Percentiles rank a stretch among this genome's conserved stretches.
These are phyloP conservation scores for Pyrus betulifolia DNA, from an alignment of 306 rosid genomes.

Conservation along the genomic window DNA sequence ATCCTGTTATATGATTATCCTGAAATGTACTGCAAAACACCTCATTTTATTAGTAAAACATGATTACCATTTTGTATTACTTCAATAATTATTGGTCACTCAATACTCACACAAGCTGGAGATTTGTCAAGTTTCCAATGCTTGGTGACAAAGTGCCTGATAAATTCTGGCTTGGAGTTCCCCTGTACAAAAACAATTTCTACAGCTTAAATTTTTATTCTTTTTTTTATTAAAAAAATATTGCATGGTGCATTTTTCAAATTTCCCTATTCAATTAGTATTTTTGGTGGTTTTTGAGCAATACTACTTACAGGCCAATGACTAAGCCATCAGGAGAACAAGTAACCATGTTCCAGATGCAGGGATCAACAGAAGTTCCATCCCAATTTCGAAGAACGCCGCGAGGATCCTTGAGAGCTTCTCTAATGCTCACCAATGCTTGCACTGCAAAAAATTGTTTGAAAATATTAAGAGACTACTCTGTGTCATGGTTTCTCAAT, in stretches of 20 bases:
- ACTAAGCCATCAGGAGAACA: slow-evolving; percentile 68
- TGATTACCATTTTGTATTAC: neutral
- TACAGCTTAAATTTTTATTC: neutral
- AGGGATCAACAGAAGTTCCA: slow-evolving; percentile 80
- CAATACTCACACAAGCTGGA: slow-evolving; percentile 46
- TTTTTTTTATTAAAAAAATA: neutral
- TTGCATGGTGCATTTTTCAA: neutral
- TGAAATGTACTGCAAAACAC: slow-evolving; percentile 53
- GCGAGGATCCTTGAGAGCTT: slow-evolving; percentile 52
- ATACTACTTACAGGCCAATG: slow-evolving; percentile 49
- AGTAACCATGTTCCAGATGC: slow-evolving; percentile 81
- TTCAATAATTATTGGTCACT: slow-evolving; percentile 17
- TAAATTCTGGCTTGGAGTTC: slow-evolving; percentile 72
- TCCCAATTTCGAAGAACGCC: slow-evolving; percentile 66
- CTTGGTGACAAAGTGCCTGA: slow-evolving; percentile 82
- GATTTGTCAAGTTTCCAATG: slow-evolving; percentile 75
- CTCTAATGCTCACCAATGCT: slow-evolving; percentile 59
- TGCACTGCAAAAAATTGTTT: slow-evolving; percentile 32
- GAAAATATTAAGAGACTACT: neutral
- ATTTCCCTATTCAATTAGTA: neutral
- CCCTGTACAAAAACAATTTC: slow-evolving; percentile 39
- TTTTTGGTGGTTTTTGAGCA: neutral
- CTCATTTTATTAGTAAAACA: neutral
- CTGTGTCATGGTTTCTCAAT: neutral
- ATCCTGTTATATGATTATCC: slow-evolving; percentile 71